Base-by-base conservation (phyloP, 73 alveolate genomes). In the Uronychia binucleata region DNA sequence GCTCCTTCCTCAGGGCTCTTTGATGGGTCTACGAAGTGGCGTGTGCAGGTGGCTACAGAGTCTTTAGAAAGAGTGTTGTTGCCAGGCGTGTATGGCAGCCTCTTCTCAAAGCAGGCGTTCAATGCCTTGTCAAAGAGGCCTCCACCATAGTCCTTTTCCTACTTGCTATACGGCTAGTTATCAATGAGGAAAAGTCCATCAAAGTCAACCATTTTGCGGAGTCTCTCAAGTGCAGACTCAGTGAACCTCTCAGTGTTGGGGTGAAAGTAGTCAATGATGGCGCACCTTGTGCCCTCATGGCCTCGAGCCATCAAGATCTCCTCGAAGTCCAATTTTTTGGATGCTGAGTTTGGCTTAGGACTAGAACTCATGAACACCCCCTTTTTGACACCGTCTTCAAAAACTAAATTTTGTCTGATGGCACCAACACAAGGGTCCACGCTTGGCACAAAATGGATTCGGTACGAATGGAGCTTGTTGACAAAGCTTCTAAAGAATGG, bases 101-200 rank as follows among this genome's bases (percentile, higher is more conserved):
- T 19, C 46, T 58, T 33, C 32, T 58, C 81, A 58, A 5, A 81
- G n/a, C 58, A 19, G 28, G 25, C 76, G 80, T 28, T 59, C 74
- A 26, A 26, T 0, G 8, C 29, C n/a, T n/a, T 57, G 11, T 8
- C 8, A 29, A 29, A 26, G 13, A 67, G 0, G 11, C 25, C 34
- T 19, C 46, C 88, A 27, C 32, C 31, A 78, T 91, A 91, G 46
- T 86, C 87, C n/a, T 93, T 91, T 77, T 84, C 94, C 57, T 94
- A 91, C 59, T 81, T 84, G 80, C 91, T 92, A 0, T 96, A 80
- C 19, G 92, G 93, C 74, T 97, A 98, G 91, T 97, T 97, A 97
- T 93, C 93, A 89, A 94, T 97, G 33, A 91, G 80, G 97, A 98
- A 94, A 33, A 97, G 87, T 32, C 98, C 98, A 86, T 92, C 96